Evolutionary conservation across 2,329 filamentous ascomycete species (phyloP).

Genomic region (Aspergillus cejpii): DNA sequence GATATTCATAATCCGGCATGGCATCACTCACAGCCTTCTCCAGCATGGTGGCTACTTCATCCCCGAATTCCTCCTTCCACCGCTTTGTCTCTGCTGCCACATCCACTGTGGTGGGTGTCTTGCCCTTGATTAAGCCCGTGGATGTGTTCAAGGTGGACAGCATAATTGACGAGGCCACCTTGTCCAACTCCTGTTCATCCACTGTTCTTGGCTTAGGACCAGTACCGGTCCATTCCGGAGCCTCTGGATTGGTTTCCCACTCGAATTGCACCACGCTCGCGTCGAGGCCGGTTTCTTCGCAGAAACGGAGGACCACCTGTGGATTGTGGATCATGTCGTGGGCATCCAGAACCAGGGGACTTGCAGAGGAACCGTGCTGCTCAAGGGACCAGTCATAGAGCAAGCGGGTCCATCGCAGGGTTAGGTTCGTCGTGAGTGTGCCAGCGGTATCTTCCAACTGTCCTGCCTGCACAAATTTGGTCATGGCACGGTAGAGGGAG

Average conservation of each 20-base stretch:
- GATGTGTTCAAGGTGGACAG: conserved; percentile 29
- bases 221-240: conserved; percentile 7
- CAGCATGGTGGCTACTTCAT: conserved; percentile 20
- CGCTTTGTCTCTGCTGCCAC: conserved; percentile 28
- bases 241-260: conserved; percentile 22
- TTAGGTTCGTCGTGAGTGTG: conserved; percentile 21
- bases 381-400: conserved; percentile 34
- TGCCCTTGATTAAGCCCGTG: conserved; percentile 29
- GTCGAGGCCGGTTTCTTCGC: conserved; percentile 31
- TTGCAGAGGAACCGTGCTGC: conserved; percentile 13
- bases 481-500: conserved; percentile 32
- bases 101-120: conserved; percentile 27
- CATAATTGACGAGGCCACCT: conserved; percentile 13
- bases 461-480: conserved; percentile 13
- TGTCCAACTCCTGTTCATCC: neutral
- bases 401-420: conserved; percentile 26
- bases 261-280: conserved; percentile 24
- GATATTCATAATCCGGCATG: conserved; percentile 39
- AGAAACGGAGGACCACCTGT: conserved; percentile 24
- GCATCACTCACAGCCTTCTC: conserved; percentile 25
- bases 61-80: conserved; percentile 36
- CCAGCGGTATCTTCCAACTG: conserved; percentile 14
- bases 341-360: conserved; percentile 34
- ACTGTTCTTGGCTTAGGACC: neutral
- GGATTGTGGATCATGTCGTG: conserved; percentile 35